Conservation (phyloP, 2,329 filamentous ascomycete species). For the Alternaria angustiovoidea region DNA sequence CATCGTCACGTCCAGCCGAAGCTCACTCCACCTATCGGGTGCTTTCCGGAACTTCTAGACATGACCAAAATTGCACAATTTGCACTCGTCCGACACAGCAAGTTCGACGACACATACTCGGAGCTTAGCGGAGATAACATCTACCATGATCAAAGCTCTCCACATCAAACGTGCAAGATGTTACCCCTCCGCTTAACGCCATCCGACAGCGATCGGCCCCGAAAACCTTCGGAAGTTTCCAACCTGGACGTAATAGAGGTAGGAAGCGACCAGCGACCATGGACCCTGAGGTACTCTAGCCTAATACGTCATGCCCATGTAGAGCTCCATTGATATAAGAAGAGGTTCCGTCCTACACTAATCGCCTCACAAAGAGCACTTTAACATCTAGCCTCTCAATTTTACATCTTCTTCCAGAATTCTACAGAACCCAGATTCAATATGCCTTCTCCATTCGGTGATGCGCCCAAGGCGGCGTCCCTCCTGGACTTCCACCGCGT, state of each 20-base stretch:
- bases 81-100: not conserved
- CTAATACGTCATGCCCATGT: constrained; percentile 14
- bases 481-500: constrained; percentile 62
- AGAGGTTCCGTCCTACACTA: constrained; percentile 4
- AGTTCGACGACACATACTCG: not conserved
- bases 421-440: not conserved
- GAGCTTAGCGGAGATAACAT: constrained; percentile 14
- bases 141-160: not conserved
- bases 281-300: not conserved
- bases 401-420: not conserved
- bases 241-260: not conserved
- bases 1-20: not conserved
- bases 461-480: constrained; percentile 39
- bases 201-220: constrained; percentile 7
- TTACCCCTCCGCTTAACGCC: constrained; percentile 18
- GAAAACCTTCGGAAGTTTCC: constrained; percentile 1
- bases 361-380: not conserved
- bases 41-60: not conserved
- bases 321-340: constrained; percentile 5
- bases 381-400: not conserved
- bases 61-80: not conserved
- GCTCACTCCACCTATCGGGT: not conserved
- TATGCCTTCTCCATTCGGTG: constrained; percentile 39
- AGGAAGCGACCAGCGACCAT: not conserved
- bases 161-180: not conserved